Conservation (phyloP, 2,329 filamentous ascomycete genomes). For the Cyphellophora europaea region DNA sequence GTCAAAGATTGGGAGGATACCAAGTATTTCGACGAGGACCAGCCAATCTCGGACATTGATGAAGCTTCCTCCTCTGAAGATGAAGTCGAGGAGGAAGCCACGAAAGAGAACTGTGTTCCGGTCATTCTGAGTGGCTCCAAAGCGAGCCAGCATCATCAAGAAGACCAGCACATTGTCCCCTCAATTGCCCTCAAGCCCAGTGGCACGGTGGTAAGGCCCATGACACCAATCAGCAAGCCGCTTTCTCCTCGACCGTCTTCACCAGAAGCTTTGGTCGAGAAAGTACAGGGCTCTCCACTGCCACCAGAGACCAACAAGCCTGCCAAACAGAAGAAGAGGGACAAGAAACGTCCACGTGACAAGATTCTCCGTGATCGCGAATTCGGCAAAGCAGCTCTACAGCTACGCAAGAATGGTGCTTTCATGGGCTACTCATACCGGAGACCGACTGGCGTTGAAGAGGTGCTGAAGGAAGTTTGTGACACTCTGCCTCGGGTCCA, state of each 20-base stretch:
- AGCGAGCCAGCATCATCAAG: constrained; percentile 16
- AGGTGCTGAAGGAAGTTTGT: constrained; percentile 22
- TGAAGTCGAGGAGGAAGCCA: constrained; percentile 28
- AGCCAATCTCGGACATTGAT: constrained; percentile 56
- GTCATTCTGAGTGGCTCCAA: constrained; percentile 1
- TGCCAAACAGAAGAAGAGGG: constrained; percentile 33
- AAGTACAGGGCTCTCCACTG: neutral
- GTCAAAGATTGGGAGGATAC: constrained; percentile 63
- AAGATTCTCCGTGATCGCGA: constrained; percentile 66
- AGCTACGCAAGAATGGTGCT: constrained; percentile 69
- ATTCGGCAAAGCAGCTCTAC: constrained; percentile 59
- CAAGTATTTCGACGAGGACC: constrained; percentile 82
- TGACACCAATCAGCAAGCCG: neutral
- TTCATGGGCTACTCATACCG: constrained; percentile 89
- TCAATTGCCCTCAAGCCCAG: constrained; percentile 9
- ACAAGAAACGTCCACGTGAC: constrained; percentile 75
- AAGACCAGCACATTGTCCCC: constrained; percentile 18
- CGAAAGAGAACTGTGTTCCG: constrained; percentile 3
- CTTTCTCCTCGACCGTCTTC: constrained; percentile 1
- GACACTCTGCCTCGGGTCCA: too few species aligned
- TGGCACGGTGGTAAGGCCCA: neutral
- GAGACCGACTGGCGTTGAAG: constrained; percentile 27
- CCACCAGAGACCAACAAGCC: constrained; percentile 25
- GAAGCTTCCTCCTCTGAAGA: constrained; percentile 31
- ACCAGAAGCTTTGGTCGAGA: constrained; percentile 1